phyloP scores from a whole-genome alignment of 306 rosid genomes.

The Citrullus colocynthis region DNA sequence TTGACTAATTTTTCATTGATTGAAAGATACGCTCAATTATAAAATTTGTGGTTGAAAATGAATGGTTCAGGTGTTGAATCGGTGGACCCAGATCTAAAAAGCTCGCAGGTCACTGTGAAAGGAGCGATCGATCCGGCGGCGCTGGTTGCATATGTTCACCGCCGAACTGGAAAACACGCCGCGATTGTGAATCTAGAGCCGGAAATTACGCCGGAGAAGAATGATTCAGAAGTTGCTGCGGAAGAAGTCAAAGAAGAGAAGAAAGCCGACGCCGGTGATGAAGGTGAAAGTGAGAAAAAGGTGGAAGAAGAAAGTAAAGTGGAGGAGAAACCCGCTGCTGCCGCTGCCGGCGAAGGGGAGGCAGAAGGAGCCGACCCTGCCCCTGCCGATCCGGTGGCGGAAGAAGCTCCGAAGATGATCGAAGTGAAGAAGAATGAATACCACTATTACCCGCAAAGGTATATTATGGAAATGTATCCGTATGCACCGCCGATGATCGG shows the following conservation, averaged over 20 bases:
- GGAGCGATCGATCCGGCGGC: conserved; percentile 51
- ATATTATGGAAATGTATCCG: conserved; percentile 34
- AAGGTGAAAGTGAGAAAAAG: conserved; percentile 14
- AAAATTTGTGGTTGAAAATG: neutral
- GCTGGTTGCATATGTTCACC: conserved; percentile 50
- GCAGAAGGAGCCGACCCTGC: neutral
- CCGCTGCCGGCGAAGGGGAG: neutral
- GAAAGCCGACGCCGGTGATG: conserved; percentile 10
- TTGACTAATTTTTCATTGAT: neutral
- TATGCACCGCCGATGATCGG: conserved; percentile 65
- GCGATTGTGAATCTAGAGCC: conserved; percentile 55
- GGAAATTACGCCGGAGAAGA: conserved; percentile 29
- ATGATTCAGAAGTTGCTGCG: neutral
- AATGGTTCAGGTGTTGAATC: conserved; percentile 55
- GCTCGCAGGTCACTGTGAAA: conserved; percentile 64
- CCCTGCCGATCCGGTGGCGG: conserved; percentile 14
- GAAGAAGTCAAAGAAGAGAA: conserved; percentile 18
- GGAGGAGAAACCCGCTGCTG: conserved; percentile 7
- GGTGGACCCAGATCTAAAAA: conserved; percentile 73
- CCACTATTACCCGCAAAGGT: conserved; percentile 30
- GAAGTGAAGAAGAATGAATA: conserved; percentile 48
- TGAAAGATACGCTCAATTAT: neutral
- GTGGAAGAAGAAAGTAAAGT: conserved; percentile 8
- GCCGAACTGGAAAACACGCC: conserved; percentile 66
- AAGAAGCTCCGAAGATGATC: neutral